Percentiles rank a stretch among this genome's conserved stretches.
Evolutionary conservation across 1,284 basidiomycete species (phyloP).

Genomic region (Sutorius eximius): DNA sequence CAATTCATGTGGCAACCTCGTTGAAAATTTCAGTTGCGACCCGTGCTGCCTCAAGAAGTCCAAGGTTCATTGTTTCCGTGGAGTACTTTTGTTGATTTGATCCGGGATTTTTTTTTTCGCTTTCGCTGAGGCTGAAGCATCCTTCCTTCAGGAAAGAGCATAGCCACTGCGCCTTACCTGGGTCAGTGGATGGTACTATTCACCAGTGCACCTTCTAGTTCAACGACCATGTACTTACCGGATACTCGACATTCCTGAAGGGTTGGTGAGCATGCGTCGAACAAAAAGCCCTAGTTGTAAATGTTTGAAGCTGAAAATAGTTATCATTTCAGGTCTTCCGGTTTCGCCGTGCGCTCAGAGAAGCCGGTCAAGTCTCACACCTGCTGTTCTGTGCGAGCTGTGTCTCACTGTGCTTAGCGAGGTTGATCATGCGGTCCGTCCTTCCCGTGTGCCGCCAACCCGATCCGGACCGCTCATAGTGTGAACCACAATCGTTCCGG

Average conservation of each 20-base stretch:
- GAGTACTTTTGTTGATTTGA: too few species aligned
- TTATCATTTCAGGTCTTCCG: too few species aligned
- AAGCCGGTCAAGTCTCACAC: background rate
- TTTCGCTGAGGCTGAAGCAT: too few species aligned
- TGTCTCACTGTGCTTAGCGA: background rate
- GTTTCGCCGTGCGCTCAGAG: background rate
- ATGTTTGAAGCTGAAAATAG: background rate
- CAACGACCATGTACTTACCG: background rate
- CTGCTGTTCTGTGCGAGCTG: background rate
- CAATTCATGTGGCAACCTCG: too few species aligned
- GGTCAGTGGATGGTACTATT: too few species aligned
- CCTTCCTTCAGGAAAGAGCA: too few species aligned
- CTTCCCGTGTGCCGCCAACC: background rate
- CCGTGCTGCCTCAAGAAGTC: too few species aligned
- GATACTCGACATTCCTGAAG: background rate
- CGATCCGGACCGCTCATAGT: background rate
- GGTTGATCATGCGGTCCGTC: background rate
- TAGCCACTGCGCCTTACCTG: too few species aligned
- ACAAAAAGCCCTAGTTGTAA: background rate
- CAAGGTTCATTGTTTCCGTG: too few species aligned
- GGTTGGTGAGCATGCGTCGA: background rate
- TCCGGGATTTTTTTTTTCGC: too few species aligned
- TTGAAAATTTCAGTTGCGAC: too few species aligned
- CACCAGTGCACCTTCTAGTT: too few species aligned
- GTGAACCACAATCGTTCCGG: background rate